phyloP scores from a whole-genome alignment of 2,329 filamentous ascomycete species.

The Fusarium sp. region DNA sequence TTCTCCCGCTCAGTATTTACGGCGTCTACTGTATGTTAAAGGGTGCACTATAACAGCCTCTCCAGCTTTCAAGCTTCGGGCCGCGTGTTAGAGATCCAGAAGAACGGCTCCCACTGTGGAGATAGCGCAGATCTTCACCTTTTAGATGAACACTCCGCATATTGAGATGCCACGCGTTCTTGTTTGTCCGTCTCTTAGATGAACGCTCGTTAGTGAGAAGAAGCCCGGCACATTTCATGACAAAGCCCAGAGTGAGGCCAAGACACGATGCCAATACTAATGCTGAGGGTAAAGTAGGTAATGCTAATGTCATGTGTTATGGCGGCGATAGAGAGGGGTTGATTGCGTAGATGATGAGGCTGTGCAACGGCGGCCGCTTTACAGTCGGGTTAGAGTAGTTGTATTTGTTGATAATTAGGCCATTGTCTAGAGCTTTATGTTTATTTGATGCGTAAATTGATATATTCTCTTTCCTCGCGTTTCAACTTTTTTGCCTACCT shows the following conservation, averaged over 20 bases:
- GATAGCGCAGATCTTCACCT: conserved; percentile 3
- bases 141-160: not conserved
- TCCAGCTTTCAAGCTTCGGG: not conserved
- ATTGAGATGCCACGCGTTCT: conserved; percentile 13
- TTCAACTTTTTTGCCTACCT: not conserved
- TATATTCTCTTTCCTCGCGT: not conserved
- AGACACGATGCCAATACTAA: not conserved
- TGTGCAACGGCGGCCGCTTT: conserved; percentile 37
- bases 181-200: not conserved
- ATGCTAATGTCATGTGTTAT: conserved; percentile 27
- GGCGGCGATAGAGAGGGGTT: conserved; percentile 30
- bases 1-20: not conserved
- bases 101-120: not conserved
- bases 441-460: not conserved
- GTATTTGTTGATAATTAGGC: not conserved
- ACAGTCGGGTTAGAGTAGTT: not conserved
- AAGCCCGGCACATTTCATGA: not conserved
- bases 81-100: conserved; percentile 7
- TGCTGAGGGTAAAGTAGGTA: not conserved
- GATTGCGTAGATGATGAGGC: conserved; percentile 44
- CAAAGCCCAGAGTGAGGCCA: conserved; percentile 18
- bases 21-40: not conserved
- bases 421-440: not conserved
- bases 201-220: not conserved
- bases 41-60: not conserved